phyloP scores from a whole-genome alignment of 1,139 yeast genomes.

The Blastobotrys niveus region DNA sequence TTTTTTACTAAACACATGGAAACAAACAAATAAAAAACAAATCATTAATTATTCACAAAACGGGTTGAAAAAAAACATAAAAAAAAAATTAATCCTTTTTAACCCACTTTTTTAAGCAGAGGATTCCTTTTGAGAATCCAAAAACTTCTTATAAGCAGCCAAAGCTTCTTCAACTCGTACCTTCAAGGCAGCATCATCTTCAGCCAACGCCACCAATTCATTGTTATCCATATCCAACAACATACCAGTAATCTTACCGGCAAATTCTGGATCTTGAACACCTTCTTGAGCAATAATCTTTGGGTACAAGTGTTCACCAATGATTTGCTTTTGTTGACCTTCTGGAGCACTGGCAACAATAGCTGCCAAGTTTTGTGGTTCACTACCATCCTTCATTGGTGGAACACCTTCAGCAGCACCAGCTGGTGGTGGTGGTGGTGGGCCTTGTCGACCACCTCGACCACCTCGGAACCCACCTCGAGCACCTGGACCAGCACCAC shows the following conservation, averaged over 20 bases:
- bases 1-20: no score
- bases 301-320: constrained; percentile 97
- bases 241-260: constrained; percentile 99
- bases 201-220: constrained; percentile 83
- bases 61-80: constrained; percentile 7
- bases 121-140: constrained; percentile 27
- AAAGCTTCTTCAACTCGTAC: constrained; percentile 93
- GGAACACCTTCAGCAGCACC: no score
- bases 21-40: constrained; percentile 3
- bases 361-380: constrained; percentile 30
- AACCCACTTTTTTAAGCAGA: constrained; percentile 1
- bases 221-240: constrained; percentile 91
- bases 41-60: no score
- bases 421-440: constrained; percentile 19
- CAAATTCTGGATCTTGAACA: constrained; percentile 83
- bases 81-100: constrained; percentile 2
- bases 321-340: constrained; percentile 92
- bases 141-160: constrained; percentile 51
- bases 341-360: constrained; percentile 40
- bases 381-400: constrained; percentile 22
- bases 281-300: constrained; percentile 87
- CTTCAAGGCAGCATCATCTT: constrained; percentile 77
- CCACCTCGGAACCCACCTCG: constrained; percentile 36
- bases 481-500: constrained; percentile 23
- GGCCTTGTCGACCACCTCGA: constrained; percentile 23